Evolutionary conservation across 2,329 filamentous ascomycete species (phyloP).

Genomic region (Exophiala mesophila): DNA sequence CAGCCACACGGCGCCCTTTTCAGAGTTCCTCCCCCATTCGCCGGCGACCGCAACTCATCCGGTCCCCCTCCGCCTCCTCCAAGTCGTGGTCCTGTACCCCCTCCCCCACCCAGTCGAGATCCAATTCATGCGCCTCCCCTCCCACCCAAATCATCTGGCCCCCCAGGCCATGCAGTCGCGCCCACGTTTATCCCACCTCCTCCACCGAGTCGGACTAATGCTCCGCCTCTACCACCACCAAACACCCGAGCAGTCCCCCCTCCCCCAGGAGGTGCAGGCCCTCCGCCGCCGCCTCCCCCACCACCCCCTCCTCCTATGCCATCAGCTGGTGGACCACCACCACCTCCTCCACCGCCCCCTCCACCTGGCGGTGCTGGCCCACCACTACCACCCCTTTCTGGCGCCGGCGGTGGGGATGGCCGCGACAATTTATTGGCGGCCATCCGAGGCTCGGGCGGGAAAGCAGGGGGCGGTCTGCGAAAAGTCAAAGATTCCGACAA

Average conservation of each 20-base stretch:
- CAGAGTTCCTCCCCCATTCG: constrained; percentile 74
- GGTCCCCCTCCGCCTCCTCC: constrained; percentile 72
- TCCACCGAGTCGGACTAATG: constrained; percentile 44
- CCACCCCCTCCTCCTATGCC: constrained; percentile 36
- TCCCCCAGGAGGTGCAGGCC: constrained; percentile 40
- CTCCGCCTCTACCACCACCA: constrained; percentile 55
- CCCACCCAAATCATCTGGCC: constrained; percentile 42
- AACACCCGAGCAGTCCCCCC: constrained; percentile 40
- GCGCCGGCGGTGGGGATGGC: constrained; percentile 35
- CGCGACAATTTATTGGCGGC: constrained; percentile 44
- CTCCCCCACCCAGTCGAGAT: constrained; percentile 59
- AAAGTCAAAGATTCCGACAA: constrained; percentile 45
- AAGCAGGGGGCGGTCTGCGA: constrained; percentile 48
- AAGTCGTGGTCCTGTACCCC: constrained; percentile 65
- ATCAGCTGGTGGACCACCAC: constrained; percentile 35
- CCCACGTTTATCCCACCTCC: constrained; percentile 30
- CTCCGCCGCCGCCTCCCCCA: constrained; percentile 40
- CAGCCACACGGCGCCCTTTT: constrained; percentile 54
- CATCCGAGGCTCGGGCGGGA: constrained; percentile 53
- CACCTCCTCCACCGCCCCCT: constrained; percentile 39
- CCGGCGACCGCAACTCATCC: constrained; percentile 57
- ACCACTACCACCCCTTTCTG: constrained; percentile 39
- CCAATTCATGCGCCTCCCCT: constrained; percentile 57
- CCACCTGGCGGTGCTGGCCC: constrained; percentile 33
- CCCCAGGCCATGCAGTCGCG: constrained; percentile 13